These are phyloP conservation scores for Xylaria polymorpha DNA, from an alignment of 2,329 filamentous ascomycete species.

Conservation along the genomic window DNA sequence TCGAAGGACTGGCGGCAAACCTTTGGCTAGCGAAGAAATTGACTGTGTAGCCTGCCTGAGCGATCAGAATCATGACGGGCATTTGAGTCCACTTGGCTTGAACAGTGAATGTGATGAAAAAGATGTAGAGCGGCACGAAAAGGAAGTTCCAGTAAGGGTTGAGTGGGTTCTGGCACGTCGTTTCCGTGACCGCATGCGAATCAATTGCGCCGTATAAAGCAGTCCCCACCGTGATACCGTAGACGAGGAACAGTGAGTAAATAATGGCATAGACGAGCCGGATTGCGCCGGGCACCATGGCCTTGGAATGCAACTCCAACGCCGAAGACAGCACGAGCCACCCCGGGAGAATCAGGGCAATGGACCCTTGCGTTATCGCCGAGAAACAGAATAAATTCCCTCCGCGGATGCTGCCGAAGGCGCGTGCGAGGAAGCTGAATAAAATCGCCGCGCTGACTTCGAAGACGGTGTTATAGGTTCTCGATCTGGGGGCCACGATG, in stretches of 20 bases:
- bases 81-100: conserved; percentile 84
- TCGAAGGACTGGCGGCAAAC: conserved; percentile 76
- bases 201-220: conserved; percentile 64
- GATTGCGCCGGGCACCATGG: conserved; percentile 75
- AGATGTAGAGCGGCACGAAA: conserved; percentile 75
- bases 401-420: conserved; percentile 70
- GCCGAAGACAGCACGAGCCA: conserved; percentile 65
- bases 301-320: conserved; percentile 74
- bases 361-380: conserved; percentile 74
- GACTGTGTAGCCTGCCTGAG: conserved; percentile 78
- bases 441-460: conserved; percentile 67
- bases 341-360: conserved; percentile 76
- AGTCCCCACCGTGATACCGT: conserved; percentile 73
- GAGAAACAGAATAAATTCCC: conserved; percentile 76
- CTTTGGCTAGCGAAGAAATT: conserved; percentile 77
- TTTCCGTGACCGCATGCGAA: conserved; percentile 55
- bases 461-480: conserved; percentile 68
- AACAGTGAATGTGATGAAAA: conserved; percentile 80
- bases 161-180: conserved; percentile 59
- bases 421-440: conserved; percentile 74
- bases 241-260: conserved; percentile 76
- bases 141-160: conserved; percentile 66
- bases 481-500: conserved; percentile 78
- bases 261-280: conserved; percentile 79
- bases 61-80: conserved; percentile 80